Evolutionary conservation across 2,329 filamentous ascomycete species (phyloP), one percentile per base, ranked within the genome.

Genomic region (Pyrenophora tritici-repentis): DNA sequence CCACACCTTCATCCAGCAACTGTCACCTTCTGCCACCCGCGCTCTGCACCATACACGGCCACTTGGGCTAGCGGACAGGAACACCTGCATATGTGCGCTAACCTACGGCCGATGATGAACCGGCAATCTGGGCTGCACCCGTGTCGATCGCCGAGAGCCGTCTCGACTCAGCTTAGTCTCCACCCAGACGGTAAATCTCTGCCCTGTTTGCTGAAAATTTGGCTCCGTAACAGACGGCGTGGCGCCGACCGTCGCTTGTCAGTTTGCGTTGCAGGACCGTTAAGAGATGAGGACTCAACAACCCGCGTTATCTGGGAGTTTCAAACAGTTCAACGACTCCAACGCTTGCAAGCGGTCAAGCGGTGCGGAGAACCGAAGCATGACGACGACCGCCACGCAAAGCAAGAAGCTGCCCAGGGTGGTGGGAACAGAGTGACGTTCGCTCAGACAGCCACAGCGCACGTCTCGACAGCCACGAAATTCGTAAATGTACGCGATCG

Each of bases 391-490:
- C 16, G 24, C 14, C 7, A 42, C 20, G 32, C 17, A 17, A 33
- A 36, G 29, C 31, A 29, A 40, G 20, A 41, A 35, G 16, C 43
- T 39, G 35, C 37, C 38, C 26, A n/a, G 40, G 34, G 36, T 38
- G 31, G 35, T 33, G 36, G 22, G 26, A 49, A 46, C 54, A 38
- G 14, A 22, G 55, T 65, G 64, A 67, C 64, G 63, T 56, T 40
- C 18, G 61, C 56, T 59, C 63, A 67, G 59, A 63, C 61, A 66
- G 63, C 64, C 64, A 67, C 64, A 49, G 7, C 26, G 12, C 35
- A 35, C 12, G 14, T 47, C 18, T 20, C 24, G 32, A 42, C 6
- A 33, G 29, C 35, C 34, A 36, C 38, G 35, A 24, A 33, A 35
- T 38, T 41, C 17, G n/a, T 29, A 35, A 47, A 22, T n/a, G 37